phyloP scores from a whole-genome alignment of 2,329 filamentous ascomycete species.

The Fonsecaea erecta region DNA sequence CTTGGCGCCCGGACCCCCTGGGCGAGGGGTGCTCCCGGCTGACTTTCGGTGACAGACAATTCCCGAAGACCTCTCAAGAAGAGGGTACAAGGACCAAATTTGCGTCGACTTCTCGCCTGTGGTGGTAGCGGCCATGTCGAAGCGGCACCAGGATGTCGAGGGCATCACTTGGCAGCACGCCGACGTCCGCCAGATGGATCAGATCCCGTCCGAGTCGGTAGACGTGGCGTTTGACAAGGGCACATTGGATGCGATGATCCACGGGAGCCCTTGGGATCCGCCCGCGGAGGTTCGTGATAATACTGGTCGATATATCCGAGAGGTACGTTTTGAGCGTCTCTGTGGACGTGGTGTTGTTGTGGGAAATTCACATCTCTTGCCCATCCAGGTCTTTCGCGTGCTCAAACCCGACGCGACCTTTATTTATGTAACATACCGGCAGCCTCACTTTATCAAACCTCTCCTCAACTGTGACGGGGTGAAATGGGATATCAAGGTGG shows the following conservation, averaged over 20 bases:
- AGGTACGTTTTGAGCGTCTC: slow-evolving; percentile 45
- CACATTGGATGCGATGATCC: slow-evolving; percentile 62
- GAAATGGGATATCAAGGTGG: slow-evolving; percentile 52
- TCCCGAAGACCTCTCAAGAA: slow-evolving; percentile 53
- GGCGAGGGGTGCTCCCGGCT: background rate
- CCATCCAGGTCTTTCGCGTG: slow-evolving; percentile 50
- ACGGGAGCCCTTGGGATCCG: slow-evolving; percentile 60
- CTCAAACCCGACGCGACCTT: slow-evolving; percentile 56
- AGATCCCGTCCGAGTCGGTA: slow-evolving; percentile 49
- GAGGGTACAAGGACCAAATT: slow-evolving; percentile 58
- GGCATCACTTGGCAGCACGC: slow-evolving; percentile 57
- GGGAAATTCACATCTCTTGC: slow-evolving; percentile 17
- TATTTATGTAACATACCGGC: slow-evolving; percentile 60
- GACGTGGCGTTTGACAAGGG: slow-evolving; percentile 64
- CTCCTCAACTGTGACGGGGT: slow-evolving; percentile 50
- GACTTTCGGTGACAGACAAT: slow-evolving; percentile 51
- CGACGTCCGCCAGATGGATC: slow-evolving; percentile 59
- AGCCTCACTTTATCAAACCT: slow-evolving; percentile 60
- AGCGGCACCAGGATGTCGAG: slow-evolving; percentile 46
- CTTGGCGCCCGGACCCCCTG: too few relatives aligned
- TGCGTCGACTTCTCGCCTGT: slow-evolving; percentile 63
- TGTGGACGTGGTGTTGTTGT: slow-evolving; percentile 5
- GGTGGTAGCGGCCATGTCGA: slow-evolving; percentile 59
- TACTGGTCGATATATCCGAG: slow-evolving; percentile 54
- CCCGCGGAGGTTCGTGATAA: slow-evolving; percentile 56